Evolutionary conservation across 2,329 filamentous ascomycete species (phyloP).

Genomic region (Pezicula neosporulosa): DNA sequence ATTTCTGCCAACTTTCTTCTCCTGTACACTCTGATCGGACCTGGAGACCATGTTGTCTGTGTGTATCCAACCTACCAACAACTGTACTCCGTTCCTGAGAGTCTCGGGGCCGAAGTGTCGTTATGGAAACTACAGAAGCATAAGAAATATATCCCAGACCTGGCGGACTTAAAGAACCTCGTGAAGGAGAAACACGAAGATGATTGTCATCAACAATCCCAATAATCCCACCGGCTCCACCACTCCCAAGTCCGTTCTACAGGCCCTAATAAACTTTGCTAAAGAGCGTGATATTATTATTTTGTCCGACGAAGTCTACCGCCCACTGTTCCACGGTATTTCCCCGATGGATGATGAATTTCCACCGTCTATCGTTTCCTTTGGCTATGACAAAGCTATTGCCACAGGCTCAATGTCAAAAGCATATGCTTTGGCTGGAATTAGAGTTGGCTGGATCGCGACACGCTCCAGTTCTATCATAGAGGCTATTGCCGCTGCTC

Average conservation of each 20-base stretch:
- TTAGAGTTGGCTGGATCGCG: slow-evolving; percentile 81
- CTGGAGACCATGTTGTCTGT: slow-evolving; percentile 80
- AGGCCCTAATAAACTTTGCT: slow-evolving; percentile 61
- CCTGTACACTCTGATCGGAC: slow-evolving; percentile 67
- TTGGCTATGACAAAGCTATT: slow-evolving; percentile 69
- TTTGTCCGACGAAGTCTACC: slow-evolving; percentile 78
- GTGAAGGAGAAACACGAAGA: slow-evolving; percentile 70
- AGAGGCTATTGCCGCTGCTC: slow-evolving; percentile 56
- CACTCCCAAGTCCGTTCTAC: slow-evolving; percentile 58
- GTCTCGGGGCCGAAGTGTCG: slow-evolving; percentile 72
- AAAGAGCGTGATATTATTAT: slow-evolving; percentile 60
- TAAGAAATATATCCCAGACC: slow-evolving; percentile 63
- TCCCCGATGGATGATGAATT: slow-evolving; percentile 35
- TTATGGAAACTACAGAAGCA: slow-evolving; percentile 68
- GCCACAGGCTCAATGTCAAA: slow-evolving; percentile 82
- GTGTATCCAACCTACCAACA: slow-evolving; percentile 88
- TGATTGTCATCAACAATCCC: slow-evolving; percentile 70
- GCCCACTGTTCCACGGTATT: slow-evolving; percentile 68
- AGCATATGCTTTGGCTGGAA: slow-evolving; percentile 77
- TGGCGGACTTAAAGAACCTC: slow-evolving; percentile 61
- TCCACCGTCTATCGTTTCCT: slow-evolving; percentile 66
- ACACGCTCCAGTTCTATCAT: slow-evolving; percentile 61
- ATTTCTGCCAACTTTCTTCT: slow-evolving; percentile 83
- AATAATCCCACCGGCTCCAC: slow-evolving; percentile 79
- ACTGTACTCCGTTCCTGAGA: slow-evolving; percentile 71